Conservation (phyloP, 257 asterid species). For the Sherardia arvensis region DNA sequence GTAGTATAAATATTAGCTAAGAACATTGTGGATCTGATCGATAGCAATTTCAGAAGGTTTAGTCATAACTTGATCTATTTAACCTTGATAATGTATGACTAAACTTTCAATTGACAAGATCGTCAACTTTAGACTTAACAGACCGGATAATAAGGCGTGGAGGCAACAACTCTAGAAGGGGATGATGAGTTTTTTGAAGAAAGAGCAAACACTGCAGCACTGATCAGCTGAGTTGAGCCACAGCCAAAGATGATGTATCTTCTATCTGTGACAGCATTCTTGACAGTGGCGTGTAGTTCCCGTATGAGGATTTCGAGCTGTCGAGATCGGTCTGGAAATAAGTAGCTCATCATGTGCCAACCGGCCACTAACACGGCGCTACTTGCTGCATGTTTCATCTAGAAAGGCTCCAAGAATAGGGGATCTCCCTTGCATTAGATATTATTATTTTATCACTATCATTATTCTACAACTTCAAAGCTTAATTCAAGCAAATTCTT, state of each 20-base stretch:
- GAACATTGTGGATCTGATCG: too few species aligned
- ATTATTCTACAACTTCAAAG: too few species aligned
- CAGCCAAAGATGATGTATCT: conserved; percentile 47
- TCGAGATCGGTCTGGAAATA: conserved; percentile 12
- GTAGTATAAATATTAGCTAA: too few species aligned
- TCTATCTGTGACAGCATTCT: conserved; percentile 44
- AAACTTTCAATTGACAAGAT: too few species aligned
- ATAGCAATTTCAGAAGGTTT: too few species aligned
- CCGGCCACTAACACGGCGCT: conserved; percentile 56
- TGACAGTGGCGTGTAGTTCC: conserved; percentile 29
- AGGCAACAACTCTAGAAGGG: conserved; percentile 45
- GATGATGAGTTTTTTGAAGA: conserved; percentile 34
- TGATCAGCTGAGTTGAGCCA: conserved; percentile 63
- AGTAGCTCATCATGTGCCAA: conserved; percentile 81
- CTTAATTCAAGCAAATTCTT: too few species aligned
- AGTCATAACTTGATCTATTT: too few species aligned
- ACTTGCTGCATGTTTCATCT: conserved; percentile 29
- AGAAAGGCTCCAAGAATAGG: conserved; percentile 26
- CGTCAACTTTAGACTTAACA: too few species aligned
- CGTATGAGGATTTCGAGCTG: conserved; percentile 38
- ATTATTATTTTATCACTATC: too few species aligned
- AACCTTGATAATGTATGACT: too few species aligned
- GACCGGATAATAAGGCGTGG: conserved; percentile 48
- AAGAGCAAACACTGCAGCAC: conserved; percentile 69
- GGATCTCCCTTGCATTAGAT: conserved; percentile 39